Base-by-base conservation (phyloP, 371 early-diverging fungal species). In the Mucor piriformis region DNA sequence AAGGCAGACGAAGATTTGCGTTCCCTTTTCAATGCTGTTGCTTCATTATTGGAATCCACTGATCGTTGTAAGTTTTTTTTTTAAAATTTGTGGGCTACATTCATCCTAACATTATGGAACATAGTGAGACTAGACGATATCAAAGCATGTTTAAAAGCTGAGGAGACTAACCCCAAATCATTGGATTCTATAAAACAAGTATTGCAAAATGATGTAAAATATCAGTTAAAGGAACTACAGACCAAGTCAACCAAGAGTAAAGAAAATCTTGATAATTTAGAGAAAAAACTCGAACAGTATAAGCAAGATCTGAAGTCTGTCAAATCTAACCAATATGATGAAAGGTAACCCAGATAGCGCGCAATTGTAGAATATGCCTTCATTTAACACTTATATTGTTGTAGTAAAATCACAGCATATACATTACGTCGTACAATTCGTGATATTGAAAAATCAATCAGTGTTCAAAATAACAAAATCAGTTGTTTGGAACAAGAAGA, bases 391-490 rank as follows among this genome's bases (percentile, higher is more conserved):
- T 23, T 12, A n/a, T n/a, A 11, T 23, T 21, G 5, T 44, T 44
- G 12, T 24, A 63, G 64, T 43, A 20, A 54, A 27, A 18, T 54
- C 0, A 54, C 54, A 21, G 16, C 42, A n/a, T 54, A 64, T 20
- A 12, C 44, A n/a, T 34, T 64, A 35, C 64, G 59, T 49, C 59
- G 54, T 43, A 49, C 35, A n/a, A 42, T 59, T 25, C 64, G 59
- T 35, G 54, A 64, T 43, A 50, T 57, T 50, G 59, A 52, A 4
- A 23, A 12, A 29, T 43, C 29, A 1, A 49, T 64, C 10, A 7
- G 23, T 3, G 29, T 32, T n/a, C 20, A 20, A 24, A 21, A 18
- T 20, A 27, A 23, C n/a, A 23, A 13, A 8, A 15, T 59, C 3
- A 51, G 1, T 7, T n/a, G 7, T 13, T 15, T 59, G 2, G 52